Evolutionary conservation across 2,329 filamentous ascomycete genomes (phyloP), one percentile per base, ranked within the genome.

Genomic region (Aspergillus sp.): DNA sequence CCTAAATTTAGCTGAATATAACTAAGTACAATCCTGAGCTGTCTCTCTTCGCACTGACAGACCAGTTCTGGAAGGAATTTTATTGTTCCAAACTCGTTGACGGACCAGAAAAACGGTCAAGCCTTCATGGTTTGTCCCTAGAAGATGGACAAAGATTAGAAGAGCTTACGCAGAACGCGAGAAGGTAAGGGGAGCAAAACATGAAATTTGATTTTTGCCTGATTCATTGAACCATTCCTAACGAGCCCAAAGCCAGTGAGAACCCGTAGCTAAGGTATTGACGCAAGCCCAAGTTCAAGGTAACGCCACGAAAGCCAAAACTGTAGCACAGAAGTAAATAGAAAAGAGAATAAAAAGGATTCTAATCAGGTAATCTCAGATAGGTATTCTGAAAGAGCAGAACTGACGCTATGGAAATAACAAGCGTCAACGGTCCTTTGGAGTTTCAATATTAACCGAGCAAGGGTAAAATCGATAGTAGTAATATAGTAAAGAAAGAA

Each of bases 401-500:
- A 54, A 54, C 51, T 60, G 61, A 61, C 53, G 59, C 59, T 58
- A 58, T 51, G 56, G 51, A 9, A 37, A 30, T 58, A 58, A 49
- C 51, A 55, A 41, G 60, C 49, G 20, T 44, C 19, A 30, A 51
- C 37, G 50, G 45, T 58, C 60, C 37, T 58, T 45, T 41, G 34
- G 19, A 52, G 51, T 46, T 62, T 52, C 13, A 56, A 51, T 47
- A 64, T 64, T 61, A 65, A 60, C 45, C 60, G 59, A 60, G 40
- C 41, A 62, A 51, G 57, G 55, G 40, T 62, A 63, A 49, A 59
- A 64, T 61, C 52, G 59, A 64, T 63, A 66, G 61, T 68, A 70
- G 56, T 70, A 70, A 56, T 69, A 66, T 67, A 68, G 65, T 57
- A 60, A 61, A 37, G 64, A 61, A 63, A 66, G 61, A 61, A 57